Percentiles rank a stretch among this genome's conserved stretches.
Conservation (phyloP, 208 protist genomes). For the Strigomonas culicis region DNA sequence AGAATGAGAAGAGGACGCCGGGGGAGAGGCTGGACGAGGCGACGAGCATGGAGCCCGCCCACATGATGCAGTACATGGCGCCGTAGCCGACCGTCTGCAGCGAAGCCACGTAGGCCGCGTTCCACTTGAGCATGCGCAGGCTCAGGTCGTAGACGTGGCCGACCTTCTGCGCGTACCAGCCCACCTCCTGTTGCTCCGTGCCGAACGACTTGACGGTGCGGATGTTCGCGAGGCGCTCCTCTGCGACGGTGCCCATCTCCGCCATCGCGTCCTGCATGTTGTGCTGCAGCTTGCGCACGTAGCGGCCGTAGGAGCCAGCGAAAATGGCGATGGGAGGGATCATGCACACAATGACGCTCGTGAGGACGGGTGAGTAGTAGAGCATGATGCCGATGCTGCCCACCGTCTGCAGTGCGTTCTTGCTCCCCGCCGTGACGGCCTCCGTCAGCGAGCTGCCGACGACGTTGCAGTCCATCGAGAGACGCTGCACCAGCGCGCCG, state of each 20-base stretch:
- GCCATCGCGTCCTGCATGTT: constrained; percentile 81
- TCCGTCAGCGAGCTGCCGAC: constrained; percentile 81
- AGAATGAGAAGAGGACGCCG: constrained; percentile 86
- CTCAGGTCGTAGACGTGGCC: constrained; percentile 62
- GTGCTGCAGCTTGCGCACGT: constrained; percentile 71
- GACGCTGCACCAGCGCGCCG: constrained; percentile 70
- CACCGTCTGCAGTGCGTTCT: constrained; percentile 77
- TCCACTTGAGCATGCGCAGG: constrained; percentile 69
- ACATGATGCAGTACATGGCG: constrained; percentile 84
- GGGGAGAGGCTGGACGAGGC: constrained; percentile 64
- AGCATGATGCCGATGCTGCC: constrained; percentile 84
- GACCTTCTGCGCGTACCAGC: constrained; percentile 73
- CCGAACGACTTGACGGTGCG: constrained; percentile 83
- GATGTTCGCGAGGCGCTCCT: constrained; percentile 78
- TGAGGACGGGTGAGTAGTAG: constrained; percentile 84
- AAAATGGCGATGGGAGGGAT: constrained; percentile 83
- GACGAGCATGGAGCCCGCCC: constrained; percentile 84
- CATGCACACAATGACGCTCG: constrained; percentile 74
- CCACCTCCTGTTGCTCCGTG: constrained; percentile 53
- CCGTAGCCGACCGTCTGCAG: constrained; percentile 82
- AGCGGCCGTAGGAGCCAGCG: constrained; percentile 79
- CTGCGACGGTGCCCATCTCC: constrained; percentile 69
- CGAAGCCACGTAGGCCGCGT: constrained; percentile 70
- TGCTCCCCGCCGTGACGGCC: constrained; percentile 71
- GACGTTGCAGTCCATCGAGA: constrained; percentile 89